Conservation (phyloP, 768 basidiomycete species). For the Lentinula guzmanii region DNA sequence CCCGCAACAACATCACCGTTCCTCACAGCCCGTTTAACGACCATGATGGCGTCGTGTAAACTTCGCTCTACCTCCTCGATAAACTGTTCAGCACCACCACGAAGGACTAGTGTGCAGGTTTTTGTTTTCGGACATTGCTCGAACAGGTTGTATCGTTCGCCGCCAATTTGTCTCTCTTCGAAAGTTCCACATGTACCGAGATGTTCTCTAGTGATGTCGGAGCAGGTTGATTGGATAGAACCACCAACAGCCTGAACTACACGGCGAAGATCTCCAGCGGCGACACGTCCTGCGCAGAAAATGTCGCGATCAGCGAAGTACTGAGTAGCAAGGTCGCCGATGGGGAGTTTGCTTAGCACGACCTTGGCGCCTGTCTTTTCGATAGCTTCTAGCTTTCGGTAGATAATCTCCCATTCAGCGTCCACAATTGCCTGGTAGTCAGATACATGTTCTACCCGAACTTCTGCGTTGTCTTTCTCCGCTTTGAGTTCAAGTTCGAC, state of each 20-base stretch:
- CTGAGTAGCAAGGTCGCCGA: conserved; percentile 97
- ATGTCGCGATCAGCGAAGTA: conserved; percentile 99
- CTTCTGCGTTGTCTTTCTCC: conserved; percentile 98
- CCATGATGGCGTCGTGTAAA: conserved; percentile 98
- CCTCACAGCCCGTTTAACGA: conserved; percentile 95
- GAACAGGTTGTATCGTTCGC: conserved; percentile 94
- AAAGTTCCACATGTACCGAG: conserved; percentile 91
- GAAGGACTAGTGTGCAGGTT: conserved; percentile 90
- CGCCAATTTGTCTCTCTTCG: conserved; percentile 93
- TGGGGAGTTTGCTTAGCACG: conserved; percentile 95
- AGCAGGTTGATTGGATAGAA: conserved; percentile 90
- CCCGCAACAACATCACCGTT: conserved; percentile 97
- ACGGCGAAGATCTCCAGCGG: conserved; percentile 82
- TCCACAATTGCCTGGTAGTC: conserved; percentile 99
- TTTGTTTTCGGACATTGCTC: conserved; percentile 90
- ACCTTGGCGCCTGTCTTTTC: conserved; percentile 96
- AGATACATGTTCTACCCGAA: conserved; percentile 92
- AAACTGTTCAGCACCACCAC: conserved; percentile 98
- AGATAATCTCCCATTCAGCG: conserved; percentile 99
- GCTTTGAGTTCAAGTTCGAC: conserved; percentile 99
- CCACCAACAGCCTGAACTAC: conserved; percentile 97
- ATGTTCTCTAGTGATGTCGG: conserved; percentile 85
- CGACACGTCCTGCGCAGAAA: conserved; percentile 97
- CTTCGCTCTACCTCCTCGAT: conserved; percentile 97
- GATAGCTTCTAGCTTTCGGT: conserved; percentile 93